A percentile compares a stretch with the other conserved stretches of the same genome.
These are phyloP conservation scores for Eleusine indica DNA, from an alignment of 176 grass and related monocot genomes.

Conservation along the genomic window DNA sequence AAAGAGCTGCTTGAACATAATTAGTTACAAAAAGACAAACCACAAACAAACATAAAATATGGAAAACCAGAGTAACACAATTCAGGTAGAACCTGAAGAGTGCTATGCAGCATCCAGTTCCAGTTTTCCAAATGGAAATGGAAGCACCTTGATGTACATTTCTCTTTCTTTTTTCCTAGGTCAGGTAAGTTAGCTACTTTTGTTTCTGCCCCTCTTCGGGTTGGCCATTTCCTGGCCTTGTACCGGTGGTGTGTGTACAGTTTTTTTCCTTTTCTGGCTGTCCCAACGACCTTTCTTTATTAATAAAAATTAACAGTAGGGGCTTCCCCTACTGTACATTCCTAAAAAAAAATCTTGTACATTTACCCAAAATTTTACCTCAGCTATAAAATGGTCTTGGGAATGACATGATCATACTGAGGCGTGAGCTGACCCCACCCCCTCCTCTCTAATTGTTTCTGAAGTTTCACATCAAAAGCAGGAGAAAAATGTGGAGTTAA, in stretches of 20 bases:
- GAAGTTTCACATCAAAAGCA: constrained; percentile 1
- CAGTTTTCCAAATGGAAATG: background rate
- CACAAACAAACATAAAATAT: constrained; percentile 21
- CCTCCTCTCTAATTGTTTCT: background rate
- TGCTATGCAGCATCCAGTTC: constrained; percentile 19
- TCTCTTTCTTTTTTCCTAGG: background rate
- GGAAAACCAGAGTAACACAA: constrained; percentile 10
- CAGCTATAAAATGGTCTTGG: background rate
- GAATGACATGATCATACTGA: background rate
- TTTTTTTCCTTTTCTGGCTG: too few species aligned
- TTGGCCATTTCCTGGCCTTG: too few species aligned
- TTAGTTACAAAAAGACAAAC: constrained; percentile 19
- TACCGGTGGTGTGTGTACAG: too few species aligned
- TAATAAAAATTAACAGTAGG: too few species aligned
- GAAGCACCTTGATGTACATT: background rate
- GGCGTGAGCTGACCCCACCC: too few species aligned
- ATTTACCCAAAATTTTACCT: background rate
- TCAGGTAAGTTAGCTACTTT: too few species aligned
- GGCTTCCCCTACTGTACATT: too few species aligned
- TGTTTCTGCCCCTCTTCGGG: too few species aligned
- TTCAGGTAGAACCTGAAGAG: constrained; percentile 4
- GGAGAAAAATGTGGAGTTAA: background rate
- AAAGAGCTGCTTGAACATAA: constrained; percentile 31
- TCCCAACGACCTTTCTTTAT: too few species aligned
- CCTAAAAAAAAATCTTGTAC: background rate